Percentiles rank a stretch among this genome's conserved stretches.
Conservation (phyloP, 108 stramenopile genomes). For the Pseudonitzschia pungens region DNA sequence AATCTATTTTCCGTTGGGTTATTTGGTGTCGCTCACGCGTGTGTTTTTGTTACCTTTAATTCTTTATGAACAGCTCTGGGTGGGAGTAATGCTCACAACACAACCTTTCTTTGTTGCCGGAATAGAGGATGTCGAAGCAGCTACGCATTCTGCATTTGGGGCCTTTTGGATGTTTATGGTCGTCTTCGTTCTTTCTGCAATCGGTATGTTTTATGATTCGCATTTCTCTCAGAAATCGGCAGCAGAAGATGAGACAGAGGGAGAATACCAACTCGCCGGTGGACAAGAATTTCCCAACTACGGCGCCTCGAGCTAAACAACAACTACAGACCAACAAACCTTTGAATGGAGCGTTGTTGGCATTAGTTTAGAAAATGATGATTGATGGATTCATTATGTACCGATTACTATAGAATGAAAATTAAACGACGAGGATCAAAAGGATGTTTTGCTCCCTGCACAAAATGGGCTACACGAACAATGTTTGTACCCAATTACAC, state of each 20-base stretch:
- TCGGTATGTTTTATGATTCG: constrained; percentile 57
- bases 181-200: constrained; percentile 16
- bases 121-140: constrained; percentile 68
- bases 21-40: background rate
- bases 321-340: background rate
- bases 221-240: constrained; percentile 24
- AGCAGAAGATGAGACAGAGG: constrained; percentile 22
- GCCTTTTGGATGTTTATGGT: constrained; percentile 80
- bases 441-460: no score
- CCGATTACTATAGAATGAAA: background rate
- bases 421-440: background rate
- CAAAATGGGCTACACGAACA: no score
- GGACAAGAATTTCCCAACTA: constrained; percentile 45
- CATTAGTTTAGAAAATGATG: background rate
- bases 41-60: background rate
- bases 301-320: constrained; percentile 38
- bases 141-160: constrained; percentile 73
- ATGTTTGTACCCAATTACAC: no score
- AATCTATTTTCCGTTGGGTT: no score
- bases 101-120: constrained; percentile 83
- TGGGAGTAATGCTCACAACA: constrained; percentile 50
- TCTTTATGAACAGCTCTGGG: constrained; percentile 16
- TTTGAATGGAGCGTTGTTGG: background rate
- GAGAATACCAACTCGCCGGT: constrained; percentile 45
- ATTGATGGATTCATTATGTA: background rate